These are phyloP conservation scores for Botrytis sinoallii DNA, from an alignment of 2,329 filamentous ascomycete genomes.

Conservation along the genomic window DNA sequence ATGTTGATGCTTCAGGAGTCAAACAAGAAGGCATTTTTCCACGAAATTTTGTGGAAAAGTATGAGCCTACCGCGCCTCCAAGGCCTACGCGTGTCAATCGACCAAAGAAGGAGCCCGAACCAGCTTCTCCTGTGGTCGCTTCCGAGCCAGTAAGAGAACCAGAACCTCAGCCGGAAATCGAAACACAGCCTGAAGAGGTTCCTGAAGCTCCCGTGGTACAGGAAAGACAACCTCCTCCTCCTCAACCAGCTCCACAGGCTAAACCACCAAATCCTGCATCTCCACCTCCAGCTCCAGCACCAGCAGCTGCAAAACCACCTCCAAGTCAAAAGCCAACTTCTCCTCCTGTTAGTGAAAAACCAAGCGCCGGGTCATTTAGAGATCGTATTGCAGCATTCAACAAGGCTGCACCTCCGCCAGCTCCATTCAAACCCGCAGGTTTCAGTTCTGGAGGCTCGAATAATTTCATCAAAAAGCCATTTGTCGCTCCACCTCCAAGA, in stretches of 20 bases:
- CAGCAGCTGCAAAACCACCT: slow-evolving; percentile 32
- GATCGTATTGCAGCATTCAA: slow-evolving; percentile 98
- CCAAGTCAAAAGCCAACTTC: slow-evolving; percentile 45
- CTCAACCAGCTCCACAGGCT: slow-evolving; percentile 39
- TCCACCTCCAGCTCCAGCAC: slow-evolving; percentile 37
- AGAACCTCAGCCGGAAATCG: slow-evolving; percentile 36
- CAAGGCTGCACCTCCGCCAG: slow-evolving; percentile 78
- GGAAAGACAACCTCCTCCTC: slow-evolving; percentile 29
- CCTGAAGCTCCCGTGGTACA: slow-evolving; percentile 37
- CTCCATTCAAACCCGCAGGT: slow-evolving; percentile 82
- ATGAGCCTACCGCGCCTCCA: slow-evolving; percentile 86
- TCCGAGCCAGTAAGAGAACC: slow-evolving; percentile 40
- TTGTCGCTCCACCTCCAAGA: slow-evolving; percentile 91
- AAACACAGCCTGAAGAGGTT: slow-evolving; percentile 42
- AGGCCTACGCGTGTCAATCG: slow-evolving; percentile 71
- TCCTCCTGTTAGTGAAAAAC: slow-evolving; percentile 72
- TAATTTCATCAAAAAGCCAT: slow-evolving; percentile 91
- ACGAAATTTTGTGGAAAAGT: slow-evolving; percentile 95
- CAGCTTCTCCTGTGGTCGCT: slow-evolving; percentile 36
- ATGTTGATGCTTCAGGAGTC: slow-evolving; percentile 69
- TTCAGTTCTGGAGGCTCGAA: slow-evolving; percentile 55
- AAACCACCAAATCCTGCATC: slow-evolving; percentile 36
- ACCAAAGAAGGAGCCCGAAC: slow-evolving; percentile 54
- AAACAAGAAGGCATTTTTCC: slow-evolving; percentile 88
- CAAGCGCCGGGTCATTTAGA: slow-evolving; percentile 73